These are phyloP conservation scores for Hippophae tibetana DNA, from an alignment of 306 rosid genomes.

Conservation along the genomic window DNA sequence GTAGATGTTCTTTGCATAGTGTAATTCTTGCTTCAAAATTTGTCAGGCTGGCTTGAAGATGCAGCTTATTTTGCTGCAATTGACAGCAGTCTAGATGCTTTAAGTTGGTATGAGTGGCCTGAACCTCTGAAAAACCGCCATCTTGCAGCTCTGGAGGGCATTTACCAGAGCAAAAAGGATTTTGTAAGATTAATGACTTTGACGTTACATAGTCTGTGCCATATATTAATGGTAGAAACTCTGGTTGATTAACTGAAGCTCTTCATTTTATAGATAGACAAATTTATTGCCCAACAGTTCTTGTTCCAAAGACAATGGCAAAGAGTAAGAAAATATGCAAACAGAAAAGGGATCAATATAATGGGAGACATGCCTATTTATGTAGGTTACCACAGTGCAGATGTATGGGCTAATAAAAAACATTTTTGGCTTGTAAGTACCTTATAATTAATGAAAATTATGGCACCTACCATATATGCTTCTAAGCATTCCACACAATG, in stretches of 20 bases:
- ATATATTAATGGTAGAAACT: slow-evolving; percentile 17
- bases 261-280: slow-evolving; percentile 55
- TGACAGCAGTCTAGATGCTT: slow-evolving; percentile 50
- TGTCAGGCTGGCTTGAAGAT: slow-evolving; percentile 94
- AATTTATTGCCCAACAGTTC: slow-evolving; percentile 81
- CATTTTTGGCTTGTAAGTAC: slow-evolving; percentile 72
- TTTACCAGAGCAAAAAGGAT: slow-evolving; percentile 51
- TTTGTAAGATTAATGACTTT: slow-evolving; percentile 57
- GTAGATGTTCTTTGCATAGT: slow-evolving; percentile 8
- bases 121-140: slow-evolving; percentile 79
- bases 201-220: slow-evolving; percentile 11
- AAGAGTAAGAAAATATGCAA: slow-evolving; percentile 66
- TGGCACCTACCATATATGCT: no score
- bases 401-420: slow-evolving; percentile 95
- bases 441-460: not conserved
- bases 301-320: slow-evolving; percentile 97
- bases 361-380: slow-evolving; percentile 99
- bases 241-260: slow-evolving; percentile 19
- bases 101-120: slow-evolving; percentile 92
- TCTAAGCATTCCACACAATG: no score
- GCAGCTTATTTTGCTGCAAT: slow-evolving; percentile 97
- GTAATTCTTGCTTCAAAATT: slow-evolving; percentile 19
- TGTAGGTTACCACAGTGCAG: slow-evolving; percentile 98
- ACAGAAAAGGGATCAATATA: slow-evolving; percentile 59
- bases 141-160: slow-evolving; percentile 71